Conservation (phyloP, 2,329 filamentous ascomycete species). For the Pseudogymnoascus sp. region DNA sequence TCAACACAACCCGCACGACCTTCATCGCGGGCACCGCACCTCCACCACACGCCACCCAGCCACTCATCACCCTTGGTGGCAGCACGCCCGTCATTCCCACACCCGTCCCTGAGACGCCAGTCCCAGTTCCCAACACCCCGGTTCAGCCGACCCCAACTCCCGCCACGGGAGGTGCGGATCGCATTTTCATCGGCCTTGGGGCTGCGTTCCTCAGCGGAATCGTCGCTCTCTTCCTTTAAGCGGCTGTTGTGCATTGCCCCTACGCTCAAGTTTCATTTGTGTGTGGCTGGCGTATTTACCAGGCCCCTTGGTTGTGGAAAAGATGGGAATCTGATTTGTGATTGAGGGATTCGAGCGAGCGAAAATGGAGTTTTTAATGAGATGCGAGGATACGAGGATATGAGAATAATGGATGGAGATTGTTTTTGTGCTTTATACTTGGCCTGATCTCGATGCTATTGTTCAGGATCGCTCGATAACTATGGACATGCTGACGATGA, state of each 20-base stretch:
- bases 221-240: neutral
- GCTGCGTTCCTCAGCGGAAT: neutral
- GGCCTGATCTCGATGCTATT: neutral
- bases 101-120: neutral
- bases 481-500: neutral
- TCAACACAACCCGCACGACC: conserved; percentile 5
- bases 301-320: neutral
- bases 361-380: neutral
- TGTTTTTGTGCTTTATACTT: neutral
- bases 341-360: neutral
- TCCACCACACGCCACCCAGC: neutral
- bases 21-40: conserved; percentile 17
- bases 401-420: neutral
- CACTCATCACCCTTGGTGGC: neutral
- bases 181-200: neutral
- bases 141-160: neutral
- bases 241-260: neutral
- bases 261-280: neutral
- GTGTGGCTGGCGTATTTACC: neutral
- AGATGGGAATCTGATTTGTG: neutral
- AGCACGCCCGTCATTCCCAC: neutral
- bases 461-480: neutral
- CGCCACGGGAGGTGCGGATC: neutral
- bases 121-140: neutral
- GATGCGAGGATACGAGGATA: neutral